Percentiles rank a stretch among this genome's conserved stretches.
Evolutionary conservation across 2,329 filamentous ascomycete species (phyloP).

Genomic region (Penicillium italicum): DNA sequence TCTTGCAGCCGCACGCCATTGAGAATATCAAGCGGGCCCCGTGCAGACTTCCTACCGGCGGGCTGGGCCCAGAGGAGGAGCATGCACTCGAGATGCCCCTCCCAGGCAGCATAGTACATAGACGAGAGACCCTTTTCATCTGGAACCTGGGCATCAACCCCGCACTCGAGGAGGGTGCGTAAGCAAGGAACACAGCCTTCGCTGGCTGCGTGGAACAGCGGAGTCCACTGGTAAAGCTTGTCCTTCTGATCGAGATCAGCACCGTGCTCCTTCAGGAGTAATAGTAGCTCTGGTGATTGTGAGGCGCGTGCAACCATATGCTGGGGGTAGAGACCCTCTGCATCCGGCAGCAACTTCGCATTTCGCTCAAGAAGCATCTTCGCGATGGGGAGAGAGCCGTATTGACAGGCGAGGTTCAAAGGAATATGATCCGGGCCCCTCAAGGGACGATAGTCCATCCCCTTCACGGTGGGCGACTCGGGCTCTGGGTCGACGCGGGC

Average conservation of each 20-base stretch:
- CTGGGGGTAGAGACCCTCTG: conserved; percentile 94
- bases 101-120: conserved; percentile 98
- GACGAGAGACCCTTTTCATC: conserved; percentile 93
- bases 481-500: conserved; percentile 83
- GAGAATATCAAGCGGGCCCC: conserved; percentile 34
- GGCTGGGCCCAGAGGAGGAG: conserved; percentile 62
- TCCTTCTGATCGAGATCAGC: conserved; percentile 89
- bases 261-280: conserved; percentile 78
- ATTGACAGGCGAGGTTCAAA: conserved; percentile 89
- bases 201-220: conserved; percentile 90
- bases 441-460: neutral
- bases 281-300: conserved; percentile 71
- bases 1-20: conserved; percentile 34
- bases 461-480: neutral
- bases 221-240: conserved; percentile 96
- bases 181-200: conserved; percentile 91
- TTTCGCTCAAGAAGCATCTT: conserved; percentile 77
- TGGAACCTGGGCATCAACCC: conserved; percentile 71
- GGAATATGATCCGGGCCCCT: conserved; percentile 83
- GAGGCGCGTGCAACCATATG: conserved; percentile 90
- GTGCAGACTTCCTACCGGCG: conserved; percentile 19
- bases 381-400: conserved; percentile 80
- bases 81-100: conserved; percentile 94
- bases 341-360: conserved; percentile 83
- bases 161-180: conserved; percentile 72